phyloP scores from a whole-genome alignment of 2,329 filamentous ascomycete species.

The Neofusicoccum ribis region DNA sequence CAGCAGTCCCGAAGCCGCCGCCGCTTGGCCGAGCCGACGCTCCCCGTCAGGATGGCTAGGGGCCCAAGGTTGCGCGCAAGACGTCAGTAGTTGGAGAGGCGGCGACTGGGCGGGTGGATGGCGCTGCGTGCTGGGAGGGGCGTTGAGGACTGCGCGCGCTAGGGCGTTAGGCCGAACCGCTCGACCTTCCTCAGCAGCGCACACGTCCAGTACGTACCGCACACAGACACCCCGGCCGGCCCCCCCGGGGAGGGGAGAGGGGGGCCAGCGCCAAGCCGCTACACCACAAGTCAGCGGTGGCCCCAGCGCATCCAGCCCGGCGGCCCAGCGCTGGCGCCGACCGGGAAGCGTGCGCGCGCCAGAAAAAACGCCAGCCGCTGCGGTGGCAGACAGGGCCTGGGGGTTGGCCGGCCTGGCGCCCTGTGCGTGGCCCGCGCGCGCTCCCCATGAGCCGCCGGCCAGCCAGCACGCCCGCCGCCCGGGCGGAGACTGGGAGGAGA shows the following conservation, averaged over 20 bases:
- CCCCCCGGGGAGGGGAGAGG: background rate
- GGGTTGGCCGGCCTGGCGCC: too few relatives aligned
- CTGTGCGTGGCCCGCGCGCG: too few relatives aligned
- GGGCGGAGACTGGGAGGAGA: too few relatives aligned
- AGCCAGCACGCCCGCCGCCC: background rate
- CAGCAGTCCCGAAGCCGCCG: slow-evolving; percentile 2
- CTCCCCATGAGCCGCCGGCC: background rate
- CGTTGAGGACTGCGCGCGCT: background rate
- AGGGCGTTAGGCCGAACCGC: slow-evolving; percentile 5
- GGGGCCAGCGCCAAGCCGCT: background rate
- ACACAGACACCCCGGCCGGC: background rate
- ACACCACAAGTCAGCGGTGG: slow-evolving; percentile 10
- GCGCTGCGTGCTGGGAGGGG: background rate
- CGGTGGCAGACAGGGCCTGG: too few relatives aligned
- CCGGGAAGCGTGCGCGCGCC: too few relatives aligned
- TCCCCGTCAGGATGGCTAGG: background rate
- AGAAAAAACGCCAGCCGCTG: too few relatives aligned
- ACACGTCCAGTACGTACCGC: background rate
- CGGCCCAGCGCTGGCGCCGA: too few relatives aligned
- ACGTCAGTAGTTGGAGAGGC: too few relatives aligned
- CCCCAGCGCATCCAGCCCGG: background rate
- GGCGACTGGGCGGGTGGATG: too few relatives aligned
- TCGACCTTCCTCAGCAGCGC: background rate
- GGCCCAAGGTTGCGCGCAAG: background rate
- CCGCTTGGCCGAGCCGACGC: slow-evolving; percentile 10